Evolutionary conservation across 257 asterid genomes (phyloP).

Genomic region (Primulina huaijiensis): DNA sequence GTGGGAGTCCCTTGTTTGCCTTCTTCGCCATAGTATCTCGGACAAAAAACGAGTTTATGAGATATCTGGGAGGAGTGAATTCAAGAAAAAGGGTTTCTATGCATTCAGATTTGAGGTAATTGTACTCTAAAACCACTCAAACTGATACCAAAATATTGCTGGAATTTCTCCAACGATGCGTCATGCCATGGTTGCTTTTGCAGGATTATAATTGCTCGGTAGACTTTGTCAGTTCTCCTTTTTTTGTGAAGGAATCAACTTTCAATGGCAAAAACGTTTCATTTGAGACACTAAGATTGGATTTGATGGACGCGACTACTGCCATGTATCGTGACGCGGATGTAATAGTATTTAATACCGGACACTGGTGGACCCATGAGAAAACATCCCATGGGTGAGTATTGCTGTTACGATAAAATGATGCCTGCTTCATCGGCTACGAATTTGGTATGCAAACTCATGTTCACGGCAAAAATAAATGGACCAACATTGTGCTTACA

Average conservation of each 20-base stretch:
- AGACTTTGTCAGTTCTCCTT: slow-evolving; percentile 86
- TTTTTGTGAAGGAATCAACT: slow-evolving; percentile 69
- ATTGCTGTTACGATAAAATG: not conserved
- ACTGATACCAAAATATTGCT: not conserved
- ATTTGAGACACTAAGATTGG: slow-evolving; percentile 74
- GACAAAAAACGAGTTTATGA: slow-evolving; percentile 72
- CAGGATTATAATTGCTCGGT: slow-evolving; percentile 85
- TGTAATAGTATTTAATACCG: slow-evolving; percentile 78
- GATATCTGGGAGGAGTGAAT: slow-evolving; percentile 81
- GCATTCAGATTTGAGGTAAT: slow-evolving; percentile 88
- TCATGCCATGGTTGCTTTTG: slow-evolving; percentile 26
- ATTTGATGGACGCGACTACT: slow-evolving; percentile 76
- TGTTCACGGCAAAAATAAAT: too few relatives aligned
- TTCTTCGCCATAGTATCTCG: slow-evolving; percentile 65
- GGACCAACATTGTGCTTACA: too few relatives aligned
- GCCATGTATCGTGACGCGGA: slow-evolving; percentile 87
- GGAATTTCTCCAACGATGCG: not conserved
- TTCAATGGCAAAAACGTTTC: slow-evolving; percentile 55
- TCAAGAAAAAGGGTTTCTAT: slow-evolving; percentile 85
- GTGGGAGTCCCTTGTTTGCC: slow-evolving; percentile 98
- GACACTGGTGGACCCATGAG: slow-evolving; percentile 99
- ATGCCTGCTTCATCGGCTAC: not conserved
- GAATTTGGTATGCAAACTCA: too few relatives aligned
- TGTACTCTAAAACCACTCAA: not conserved
- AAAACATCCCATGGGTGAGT: slow-evolving; percentile 90